Evolutionary conservation across 306 rosid species (phyloP).

Genomic region (Pachyrhizus erosus): DNA sequence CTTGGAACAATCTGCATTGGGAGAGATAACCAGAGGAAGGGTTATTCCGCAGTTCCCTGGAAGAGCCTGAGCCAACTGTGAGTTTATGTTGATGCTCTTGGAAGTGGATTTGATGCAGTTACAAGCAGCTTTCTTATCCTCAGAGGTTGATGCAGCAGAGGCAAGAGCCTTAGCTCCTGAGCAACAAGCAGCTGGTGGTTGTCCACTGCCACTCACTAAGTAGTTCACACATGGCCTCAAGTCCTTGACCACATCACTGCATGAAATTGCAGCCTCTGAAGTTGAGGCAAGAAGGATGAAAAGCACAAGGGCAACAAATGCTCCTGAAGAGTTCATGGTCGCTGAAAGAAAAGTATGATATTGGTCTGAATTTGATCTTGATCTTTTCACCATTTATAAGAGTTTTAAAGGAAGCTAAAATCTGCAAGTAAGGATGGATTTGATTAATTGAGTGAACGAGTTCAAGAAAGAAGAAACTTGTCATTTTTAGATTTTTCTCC

Average conservation of each 20-base stretch:
- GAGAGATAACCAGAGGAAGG: constrained; percentile 55
- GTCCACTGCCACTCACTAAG: constrained; percentile 70
- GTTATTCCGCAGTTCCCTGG: constrained; percentile 70
- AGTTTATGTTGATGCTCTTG: constrained; percentile 49
- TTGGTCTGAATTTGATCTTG: background rate
- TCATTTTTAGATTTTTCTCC: background rate
- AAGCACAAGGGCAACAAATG: constrained; percentile 14
- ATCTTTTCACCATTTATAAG: constrained; percentile 44
- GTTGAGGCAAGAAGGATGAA: constrained; percentile 45
- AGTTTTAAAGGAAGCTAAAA: constrained; percentile 24
- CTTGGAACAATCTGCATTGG: constrained; percentile 77
- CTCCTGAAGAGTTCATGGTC: constrained; percentile 48
- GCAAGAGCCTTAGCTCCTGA: constrained; percentile 70
- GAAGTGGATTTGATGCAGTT: constrained; percentile 70
- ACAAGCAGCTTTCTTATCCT: constrained; percentile 70
- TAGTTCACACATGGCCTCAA: constrained; percentile 72
- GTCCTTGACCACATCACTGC: constrained; percentile 64
- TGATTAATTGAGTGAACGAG: constrained; percentile 25
- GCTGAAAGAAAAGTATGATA: background rate
- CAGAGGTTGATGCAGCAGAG: constrained; percentile 56
- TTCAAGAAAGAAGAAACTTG: constrained; percentile 48
- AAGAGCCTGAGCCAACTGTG: constrained; percentile 68
- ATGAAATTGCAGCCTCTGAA: constrained; percentile 67
- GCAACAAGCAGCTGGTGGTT: constrained; percentile 74
- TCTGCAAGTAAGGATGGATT: constrained; percentile 29